Base-by-base conservation (phyloP, 257 asterid genomes). In the Plantago ovata region DNA sequence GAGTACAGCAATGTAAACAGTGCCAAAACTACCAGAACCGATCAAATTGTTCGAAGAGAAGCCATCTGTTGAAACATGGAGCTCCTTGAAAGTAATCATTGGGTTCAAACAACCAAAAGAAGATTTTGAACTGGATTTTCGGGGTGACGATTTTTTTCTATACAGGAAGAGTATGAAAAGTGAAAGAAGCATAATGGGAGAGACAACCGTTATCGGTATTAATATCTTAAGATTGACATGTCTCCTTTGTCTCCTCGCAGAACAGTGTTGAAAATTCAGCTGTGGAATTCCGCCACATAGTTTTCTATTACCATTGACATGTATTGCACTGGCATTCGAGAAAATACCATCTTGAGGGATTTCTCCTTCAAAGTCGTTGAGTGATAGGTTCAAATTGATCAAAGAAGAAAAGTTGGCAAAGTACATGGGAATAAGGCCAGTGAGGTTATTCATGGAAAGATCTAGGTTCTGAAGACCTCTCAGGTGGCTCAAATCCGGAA, bases 11-110 rank as follows among this genome's bases (percentile, higher is more conserved):
- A 65, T 45, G 23, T 62, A 75, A 13, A 75, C 53, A 9, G 41
- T 44, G 38, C 70, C 75, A 52, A 55, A 71, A 20, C 62, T 72
- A 18, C 78, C 72, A 16, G 69, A 70, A 33, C 77, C 77, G 8
- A 70, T 67, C 61, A 58, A 53, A 59, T 75, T 58, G 14, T 63
- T 66, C 12, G 80, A 50, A n/a, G 76, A 69, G 45, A 74, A 74
- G 1, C 71, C 68, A 28, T 66, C 39, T 40, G 80, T 69, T n/a
- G 64, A 38, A 5, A 57, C 15, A 10, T 11, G 38, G 20, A 73
- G 13, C 46, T 69, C 69, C 23, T 22, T 58, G 58, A 59, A 69
- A 47, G 72, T 53, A 43, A 69, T 44, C 38, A 38, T 65, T 47
- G 43, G 63, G 46, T n/a, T 19, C 14, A 49, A 32, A 21, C 43